Base-by-base conservation (phyloP, 2,329 filamentous ascomycete species). In the Fusarium anthophilum region DNA sequence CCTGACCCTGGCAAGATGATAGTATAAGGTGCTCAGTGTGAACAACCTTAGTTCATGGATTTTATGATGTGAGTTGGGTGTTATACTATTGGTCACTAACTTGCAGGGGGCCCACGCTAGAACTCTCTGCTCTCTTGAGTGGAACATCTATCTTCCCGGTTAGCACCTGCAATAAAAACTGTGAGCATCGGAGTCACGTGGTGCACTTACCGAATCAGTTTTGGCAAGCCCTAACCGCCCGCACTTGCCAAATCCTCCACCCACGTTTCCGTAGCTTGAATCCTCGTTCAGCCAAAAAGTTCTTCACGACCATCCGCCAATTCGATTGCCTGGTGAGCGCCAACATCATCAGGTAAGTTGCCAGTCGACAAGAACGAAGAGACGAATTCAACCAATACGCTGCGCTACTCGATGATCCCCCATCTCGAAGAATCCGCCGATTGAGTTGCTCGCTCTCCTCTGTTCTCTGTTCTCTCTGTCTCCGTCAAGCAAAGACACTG, bases 301-400 rank as follows among this genome's bases (percentile, higher is more conserved):
- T 83, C 81, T 50, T 75, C 82, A 79, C 77, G 79, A 82, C 67
- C 79, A 82, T 79, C 79, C 80, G 81, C 77, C 83, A 82, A 84
- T 79, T 80, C 83, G 84, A 86, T 86, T 86, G 83, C 83, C 84
- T 85, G 84, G 84, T 86, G 84, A 86, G 77, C 82, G 79, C 79
- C 79, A 78, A 74, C 81, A 81, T 83, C 84, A 86, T 85, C 85
- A 86, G 85, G 85, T 86, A 75, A 85, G 85, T 85, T 78, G 59
- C 37, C 45, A 69, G 51, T 62, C 70, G 48, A 69, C 69, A 69
- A 75, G 63, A 70, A 41, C 47, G n/a, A 66, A 54, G 60, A 77
- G 37, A 70, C 63, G 56, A 73, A 59, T 69, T 74, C 72, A 75
- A 66, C 77, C 75, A 75, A 70, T 66, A 54, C 66, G 53, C 67